phyloP scores from a whole-genome alignment of 108 stramenopile genomes.

The Fistulifera solaris region DNA sequence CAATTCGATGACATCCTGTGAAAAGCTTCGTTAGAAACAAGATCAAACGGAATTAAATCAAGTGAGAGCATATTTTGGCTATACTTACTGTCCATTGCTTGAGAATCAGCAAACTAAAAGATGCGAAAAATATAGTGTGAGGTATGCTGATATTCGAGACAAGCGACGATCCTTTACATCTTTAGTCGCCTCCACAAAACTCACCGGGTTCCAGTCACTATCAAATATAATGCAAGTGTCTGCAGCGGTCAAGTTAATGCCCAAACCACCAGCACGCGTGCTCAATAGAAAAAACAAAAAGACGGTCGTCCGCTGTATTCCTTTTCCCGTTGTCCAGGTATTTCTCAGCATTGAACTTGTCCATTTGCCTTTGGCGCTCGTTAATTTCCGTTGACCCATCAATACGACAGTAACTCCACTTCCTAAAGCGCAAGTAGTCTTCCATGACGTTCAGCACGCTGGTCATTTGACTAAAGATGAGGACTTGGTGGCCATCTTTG shows the following conservation, averaged over 20 bases:
- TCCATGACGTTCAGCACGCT: slow-evolving; percentile 90
- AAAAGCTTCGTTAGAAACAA: not conserved
- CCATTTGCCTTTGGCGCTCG: slow-evolving; percentile 91
- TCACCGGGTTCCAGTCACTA: slow-evolving; percentile 98
- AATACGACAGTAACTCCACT: slow-evolving; percentile 89
- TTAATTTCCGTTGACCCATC: slow-evolving; percentile 95
- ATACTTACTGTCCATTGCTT: slow-evolving; percentile 88
- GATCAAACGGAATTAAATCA: not conserved
- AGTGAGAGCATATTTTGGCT: not conserved
- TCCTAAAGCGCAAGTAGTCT: slow-evolving; percentile 79
- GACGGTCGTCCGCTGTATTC: slow-evolving; percentile 62
- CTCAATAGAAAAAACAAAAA: slow-evolving; percentile 90
- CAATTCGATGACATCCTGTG: slow-evolving; percentile 63
- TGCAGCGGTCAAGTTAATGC: slow-evolving; percentile 88
- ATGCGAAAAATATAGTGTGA: not conserved
- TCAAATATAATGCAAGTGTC: slow-evolving; percentile 99
- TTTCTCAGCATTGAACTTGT: slow-evolving; percentile 86
- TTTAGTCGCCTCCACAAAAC: too few species aligned
- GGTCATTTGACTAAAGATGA: slow-evolving; percentile 99
- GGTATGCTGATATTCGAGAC: too few species aligned
- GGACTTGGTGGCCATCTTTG: slow-evolving; percentile 92
- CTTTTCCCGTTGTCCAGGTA: slow-evolving; percentile 43
- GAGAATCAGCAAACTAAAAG: slow-evolving; percentile 58
- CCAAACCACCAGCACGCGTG: slow-evolving; percentile 94
- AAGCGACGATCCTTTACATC: too few species aligned